phyloP scores from a whole-genome alignment of 257 asterid genomes.

The Scutellaria minor region DNA sequence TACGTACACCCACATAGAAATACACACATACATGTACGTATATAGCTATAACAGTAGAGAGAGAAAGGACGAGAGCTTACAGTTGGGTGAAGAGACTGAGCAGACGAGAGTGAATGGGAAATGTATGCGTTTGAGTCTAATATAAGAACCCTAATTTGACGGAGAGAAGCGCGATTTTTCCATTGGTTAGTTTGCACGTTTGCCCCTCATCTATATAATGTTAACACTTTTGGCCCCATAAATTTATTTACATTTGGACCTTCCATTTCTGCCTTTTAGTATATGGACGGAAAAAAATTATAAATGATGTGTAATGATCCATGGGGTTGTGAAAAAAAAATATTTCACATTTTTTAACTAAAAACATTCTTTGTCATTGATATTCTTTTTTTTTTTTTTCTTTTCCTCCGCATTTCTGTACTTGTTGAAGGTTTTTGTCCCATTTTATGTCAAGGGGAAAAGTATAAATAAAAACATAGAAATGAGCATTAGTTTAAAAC shows the following conservation, averaged over 20 bases:
- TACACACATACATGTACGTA: neutral
- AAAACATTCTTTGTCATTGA: neutral
- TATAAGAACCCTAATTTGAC: conserved; percentile 79
- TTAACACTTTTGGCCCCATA: conserved; percentile 19
- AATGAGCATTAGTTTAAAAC: neutral
- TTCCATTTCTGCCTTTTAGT: neutral
- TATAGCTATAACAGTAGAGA: conserved; percentile 15
- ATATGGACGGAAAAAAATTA: neutral
- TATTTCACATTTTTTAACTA: neutral
- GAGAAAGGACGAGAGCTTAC: conserved; percentile 38
- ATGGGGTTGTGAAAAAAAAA: too few relatives aligned
- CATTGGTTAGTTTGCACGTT: conserved; percentile 37
- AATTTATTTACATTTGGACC: conserved; percentile 5
- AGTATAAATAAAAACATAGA: neutral
- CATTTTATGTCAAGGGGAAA: neutral
- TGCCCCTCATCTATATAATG: conserved; percentile 36
- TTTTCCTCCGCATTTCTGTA: neutral
- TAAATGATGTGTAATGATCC: neutral
- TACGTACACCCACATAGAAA: neutral
- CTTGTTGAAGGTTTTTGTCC: neutral
- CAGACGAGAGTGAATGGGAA: conserved; percentile 42
- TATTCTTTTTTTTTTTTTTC: too few relatives aligned
- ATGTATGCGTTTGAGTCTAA: conserved; percentile 33
- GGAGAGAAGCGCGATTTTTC: conserved; percentile 59
- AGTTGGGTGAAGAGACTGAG: conserved; percentile 32